phyloP scores from a whole-genome alignment of 257 asterid species.

The Salvia miltiorrhiza region DNA sequence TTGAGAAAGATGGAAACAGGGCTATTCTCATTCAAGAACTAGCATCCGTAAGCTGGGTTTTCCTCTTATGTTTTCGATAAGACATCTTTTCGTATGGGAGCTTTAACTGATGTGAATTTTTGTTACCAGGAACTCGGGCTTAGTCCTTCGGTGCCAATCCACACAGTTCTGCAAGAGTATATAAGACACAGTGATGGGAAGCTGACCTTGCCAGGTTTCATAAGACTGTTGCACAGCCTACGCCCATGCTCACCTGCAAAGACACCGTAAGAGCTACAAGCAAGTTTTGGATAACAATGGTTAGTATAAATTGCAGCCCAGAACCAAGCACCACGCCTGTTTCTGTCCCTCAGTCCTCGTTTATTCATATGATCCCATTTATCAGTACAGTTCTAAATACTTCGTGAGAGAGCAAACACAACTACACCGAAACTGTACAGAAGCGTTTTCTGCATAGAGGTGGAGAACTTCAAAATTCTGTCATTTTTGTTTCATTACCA shows the following conservation, averaged over 20 bases:
- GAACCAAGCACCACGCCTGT: neutral
- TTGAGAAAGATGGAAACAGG: constrained; percentile 67
- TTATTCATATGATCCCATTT: neutral
- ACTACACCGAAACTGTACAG: neutral
- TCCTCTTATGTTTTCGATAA: neutral
- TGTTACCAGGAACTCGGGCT: constrained; percentile 74
- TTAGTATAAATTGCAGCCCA: neutral
- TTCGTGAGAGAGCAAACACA: neutral
- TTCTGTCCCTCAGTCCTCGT: neutral
- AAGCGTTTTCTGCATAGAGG: neutral
- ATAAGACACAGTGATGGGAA: constrained; percentile 63
- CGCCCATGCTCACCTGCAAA: constrained; percentile 39
- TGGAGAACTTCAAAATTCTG: neutral
- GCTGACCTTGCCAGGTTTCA: constrained; percentile 55
- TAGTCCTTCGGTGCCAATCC: constrained; percentile 57
- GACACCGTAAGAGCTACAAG: constrained; percentile 16
- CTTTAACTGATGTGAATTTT: neutral
- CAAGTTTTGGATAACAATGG: neutral
- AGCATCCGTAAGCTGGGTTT: constrained; percentile 52
- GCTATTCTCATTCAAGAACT: constrained; percentile 69
- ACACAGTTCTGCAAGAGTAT: constrained; percentile 65
- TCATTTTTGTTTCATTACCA: neutral
- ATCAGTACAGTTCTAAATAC: neutral
- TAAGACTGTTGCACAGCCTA: constrained; percentile 46
- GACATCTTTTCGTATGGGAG: neutral